phyloP scores from a whole-genome alignment of 1,139 yeast genomes.

The Geotrichum siamense region DNA sequence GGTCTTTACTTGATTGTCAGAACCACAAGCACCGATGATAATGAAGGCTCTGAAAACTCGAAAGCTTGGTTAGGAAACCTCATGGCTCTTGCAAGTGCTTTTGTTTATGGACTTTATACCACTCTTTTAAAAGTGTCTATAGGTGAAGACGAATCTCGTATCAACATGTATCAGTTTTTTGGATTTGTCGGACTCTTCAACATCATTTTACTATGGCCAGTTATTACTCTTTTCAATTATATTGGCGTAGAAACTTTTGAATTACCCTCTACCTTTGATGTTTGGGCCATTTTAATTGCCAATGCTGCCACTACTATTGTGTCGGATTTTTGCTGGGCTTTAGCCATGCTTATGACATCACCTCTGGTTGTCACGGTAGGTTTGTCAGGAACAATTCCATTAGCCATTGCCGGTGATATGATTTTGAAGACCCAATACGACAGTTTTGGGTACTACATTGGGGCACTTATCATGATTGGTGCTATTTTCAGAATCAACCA shows the following conservation, averaged over 20 bases:
- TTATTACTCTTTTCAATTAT: slow-evolving; percentile 56
- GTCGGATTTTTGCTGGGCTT: slow-evolving; percentile 93
- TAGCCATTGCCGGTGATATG: slow-evolving; percentile 90
- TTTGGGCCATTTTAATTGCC: slow-evolving; percentile 48
- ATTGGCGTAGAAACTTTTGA: slow-evolving; percentile 62
- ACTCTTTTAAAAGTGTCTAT: slow-evolving; percentile 71
- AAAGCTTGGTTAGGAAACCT: slow-evolving; percentile 63
- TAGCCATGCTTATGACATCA: slow-evolving; percentile 84
- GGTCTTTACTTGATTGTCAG: slow-evolving; percentile 51
- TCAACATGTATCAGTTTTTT: slow-evolving; percentile 81
- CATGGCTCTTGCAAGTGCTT: slow-evolving; percentile 75
- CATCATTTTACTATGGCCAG: slow-evolving; percentile 74
- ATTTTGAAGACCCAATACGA: slow-evolving; percentile 58
- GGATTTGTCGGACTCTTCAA: slow-evolving; percentile 92
- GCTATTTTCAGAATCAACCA: slow-evolving; percentile 80
- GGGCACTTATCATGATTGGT: slow-evolving; percentile 70
- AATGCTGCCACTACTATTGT: slow-evolving; percentile 75
- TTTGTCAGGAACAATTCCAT: slow-evolving; percentile 82
- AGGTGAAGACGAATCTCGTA: slow-evolving; percentile 53
- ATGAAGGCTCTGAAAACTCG: slow-evolving; percentile 26
- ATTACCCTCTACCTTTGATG: slow-evolving; percentile 51
- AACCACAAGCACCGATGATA: neutral
- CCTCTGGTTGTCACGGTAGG: slow-evolving; percentile 96
- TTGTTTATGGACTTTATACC: slow-evolving; percentile 86
- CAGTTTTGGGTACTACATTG: slow-evolving; percentile 58